Conservation (phyloP, 139 green algal genomes). For the Haematococcus sp. region DNA sequence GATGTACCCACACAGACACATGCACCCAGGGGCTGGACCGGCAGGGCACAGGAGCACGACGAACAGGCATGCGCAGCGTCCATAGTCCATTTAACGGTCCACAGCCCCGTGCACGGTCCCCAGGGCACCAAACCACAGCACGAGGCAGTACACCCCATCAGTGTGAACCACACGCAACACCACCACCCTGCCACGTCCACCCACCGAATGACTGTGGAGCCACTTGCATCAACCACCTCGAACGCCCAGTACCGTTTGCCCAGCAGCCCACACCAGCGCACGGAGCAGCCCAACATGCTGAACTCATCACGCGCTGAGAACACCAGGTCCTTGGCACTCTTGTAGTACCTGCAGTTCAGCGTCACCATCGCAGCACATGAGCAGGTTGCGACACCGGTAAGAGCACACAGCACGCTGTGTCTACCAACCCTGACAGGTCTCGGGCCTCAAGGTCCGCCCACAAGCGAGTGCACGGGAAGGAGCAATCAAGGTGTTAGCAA, state of each 20-base stretch:
- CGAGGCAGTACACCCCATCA: too few relatives aligned
- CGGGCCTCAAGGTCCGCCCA: too few relatives aligned
- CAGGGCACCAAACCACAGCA: too few relatives aligned
- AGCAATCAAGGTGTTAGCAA: too few relatives aligned
- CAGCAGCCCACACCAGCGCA: slow-evolving; percentile 22
- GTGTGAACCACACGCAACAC: too few relatives aligned
- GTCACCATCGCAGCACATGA: background rate
- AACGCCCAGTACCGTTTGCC: slow-evolving; percentile 18
- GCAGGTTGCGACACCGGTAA: background rate
- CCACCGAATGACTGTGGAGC: background rate
- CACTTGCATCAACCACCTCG: slow-evolving; percentile 8
- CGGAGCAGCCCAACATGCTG: slow-evolving; percentile 26
- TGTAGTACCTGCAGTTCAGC: slow-evolving; percentile 14
- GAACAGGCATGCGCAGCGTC: too few relatives aligned
- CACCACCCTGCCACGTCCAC: background rate
- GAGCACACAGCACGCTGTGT: background rate
- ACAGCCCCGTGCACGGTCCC: too few relatives aligned
- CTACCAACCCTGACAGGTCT: background rate
- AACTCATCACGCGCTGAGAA: slow-evolving; percentile 30
- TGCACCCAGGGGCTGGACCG: too few relatives aligned
- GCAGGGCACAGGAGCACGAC: too few relatives aligned
- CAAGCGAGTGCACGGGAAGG: too few relatives aligned
- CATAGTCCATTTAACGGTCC: too few relatives aligned
- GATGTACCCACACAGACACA: too few relatives aligned
- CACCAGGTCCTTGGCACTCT: slow-evolving; percentile 14